Conservation (phyloP, 805 yeast species). For the Maudiozyma serrabonitensis region DNA sequence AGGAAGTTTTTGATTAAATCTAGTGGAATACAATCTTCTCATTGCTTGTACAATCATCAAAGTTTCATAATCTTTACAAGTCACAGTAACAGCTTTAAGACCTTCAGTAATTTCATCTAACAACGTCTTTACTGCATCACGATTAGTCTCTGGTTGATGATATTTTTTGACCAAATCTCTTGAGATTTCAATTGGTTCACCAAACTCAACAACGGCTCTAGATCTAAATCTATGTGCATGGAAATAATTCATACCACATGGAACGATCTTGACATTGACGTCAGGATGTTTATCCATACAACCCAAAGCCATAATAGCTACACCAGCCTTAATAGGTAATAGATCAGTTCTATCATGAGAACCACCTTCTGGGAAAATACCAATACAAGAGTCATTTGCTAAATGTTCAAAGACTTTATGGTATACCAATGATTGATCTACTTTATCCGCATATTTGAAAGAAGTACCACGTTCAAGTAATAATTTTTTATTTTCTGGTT, state of each 20-base stretch:
- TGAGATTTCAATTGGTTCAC: slow-evolving; percentile 68
- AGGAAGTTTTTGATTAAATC: slow-evolving; percentile 61
- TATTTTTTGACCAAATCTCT: slow-evolving; percentile 56
- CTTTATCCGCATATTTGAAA: slow-evolving; percentile 68
- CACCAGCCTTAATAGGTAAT: slow-evolving; percentile 91
- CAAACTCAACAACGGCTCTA: slow-evolving; percentile 91
- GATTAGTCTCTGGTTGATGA: slow-evolving; percentile 39
- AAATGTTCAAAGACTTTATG: slow-evolving; percentile 77
- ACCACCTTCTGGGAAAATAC: slow-evolving; percentile 97
- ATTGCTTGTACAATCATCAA: slow-evolving; percentile 86
- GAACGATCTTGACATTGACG: slow-evolving; percentile 77
- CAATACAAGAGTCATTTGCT: slow-evolving; percentile 70
- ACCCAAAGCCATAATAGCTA: slow-evolving; percentile 95
- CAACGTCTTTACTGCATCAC: slow-evolving; percentile 63
- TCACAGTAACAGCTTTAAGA: slow-evolving; percentile 75
- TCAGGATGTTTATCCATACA: slow-evolving; percentile 73
- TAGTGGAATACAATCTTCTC: slow-evolving; percentile 60
- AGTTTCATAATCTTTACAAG: slow-evolving; percentile 83
- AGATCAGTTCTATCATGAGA: slow-evolving; percentile 90
- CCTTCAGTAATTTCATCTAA: slow-evolving; percentile 65
- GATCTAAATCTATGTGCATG: slow-evolving; percentile 93
- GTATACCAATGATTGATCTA: slow-evolving; percentile 80
- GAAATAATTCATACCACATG: slow-evolving; percentile 96
- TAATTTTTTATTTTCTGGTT: slow-evolving; percentile 31
- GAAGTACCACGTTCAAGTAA: slow-evolving; percentile 45